Evolutionary conservation across 2,329 filamentous ascomycete genomes (phyloP).

Genomic region (Aspergillus ibericus): DNA sequence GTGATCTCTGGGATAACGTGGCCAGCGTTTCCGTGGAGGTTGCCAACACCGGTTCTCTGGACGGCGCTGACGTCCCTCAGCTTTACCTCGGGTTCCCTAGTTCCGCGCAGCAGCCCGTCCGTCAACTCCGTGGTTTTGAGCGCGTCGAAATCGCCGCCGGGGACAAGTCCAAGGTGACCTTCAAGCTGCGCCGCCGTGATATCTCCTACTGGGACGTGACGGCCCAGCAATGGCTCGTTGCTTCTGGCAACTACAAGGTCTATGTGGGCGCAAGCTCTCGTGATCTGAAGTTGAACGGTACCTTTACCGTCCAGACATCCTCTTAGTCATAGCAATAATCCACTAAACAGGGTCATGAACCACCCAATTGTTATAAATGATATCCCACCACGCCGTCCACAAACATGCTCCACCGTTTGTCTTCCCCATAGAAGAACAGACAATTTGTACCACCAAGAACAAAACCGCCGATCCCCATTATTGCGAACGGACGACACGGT

Average conservation of each 20-base stretch:
- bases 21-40: conserved; percentile 50
- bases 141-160: conserved; percentile 50
- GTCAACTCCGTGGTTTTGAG: conserved; percentile 54
- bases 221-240: conserved; percentile 37
- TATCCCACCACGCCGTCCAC: too few species aligned
- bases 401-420: too few species aligned
- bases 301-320: conserved; percentile 5
- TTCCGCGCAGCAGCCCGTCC: conserved; percentile 23
- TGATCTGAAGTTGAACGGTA: conserved; percentile 23
- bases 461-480: conserved; percentile 40
- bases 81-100: conserved; percentile 54
- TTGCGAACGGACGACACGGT: conserved; percentile 44
- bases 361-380: too few species aligned
- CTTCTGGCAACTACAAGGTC: conserved; percentile 21
- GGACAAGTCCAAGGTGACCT: conserved; percentile 43
- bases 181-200: conserved; percentile 46
- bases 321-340: not conserved
- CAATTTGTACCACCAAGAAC: too few species aligned
- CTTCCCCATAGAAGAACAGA: too few species aligned
- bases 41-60: conserved; percentile 51
- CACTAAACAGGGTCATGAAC: not conserved
- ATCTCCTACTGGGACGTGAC: conserved; percentile 39
- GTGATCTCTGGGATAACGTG: conserved; percentile 56
- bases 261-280: conserved; percentile 27
- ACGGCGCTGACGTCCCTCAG: conserved; percentile 55